Evolutionary conservation across 345 rosid species (phyloP).

Genomic region (Odontarrhena argentea): DNA sequence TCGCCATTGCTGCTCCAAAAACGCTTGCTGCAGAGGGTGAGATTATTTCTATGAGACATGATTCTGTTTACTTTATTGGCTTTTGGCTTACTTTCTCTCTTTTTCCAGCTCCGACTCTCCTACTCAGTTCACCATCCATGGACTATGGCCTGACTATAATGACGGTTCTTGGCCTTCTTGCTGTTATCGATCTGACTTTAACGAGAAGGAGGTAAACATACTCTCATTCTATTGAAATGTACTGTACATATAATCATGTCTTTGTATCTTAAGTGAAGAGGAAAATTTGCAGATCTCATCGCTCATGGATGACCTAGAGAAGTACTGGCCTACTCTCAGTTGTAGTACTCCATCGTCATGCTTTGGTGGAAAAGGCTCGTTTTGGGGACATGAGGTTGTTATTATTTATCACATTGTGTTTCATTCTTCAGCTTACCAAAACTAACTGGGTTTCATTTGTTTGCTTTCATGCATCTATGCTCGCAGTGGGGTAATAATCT

Average conservation of each 20-base stretch:
- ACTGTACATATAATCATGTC: not conserved
- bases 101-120: conserved; percentile 64
- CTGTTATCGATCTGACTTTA: conserved; percentile 56
- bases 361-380: conserved; percentile 61
- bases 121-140: conserved; percentile 89
- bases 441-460: conserved; percentile 50
- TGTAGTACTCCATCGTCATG: conserved; percentile 68
- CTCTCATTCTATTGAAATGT: too few relatives aligned
- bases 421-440: not conserved
- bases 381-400: conserved; percentile 93
- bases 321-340: conserved; percentile 80
- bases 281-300: conserved; percentile 55
- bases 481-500: conserved; percentile 88
- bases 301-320: conserved; percentile 55
- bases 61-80: not conserved
- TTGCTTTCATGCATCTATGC: conserved; percentile 39
- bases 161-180: conserved; percentile 96
- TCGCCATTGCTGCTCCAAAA: conserved; percentile 79
- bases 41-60: not conserved
- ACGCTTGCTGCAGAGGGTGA: conserved; percentile 87
- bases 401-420: conserved; percentile 21
- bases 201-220: conserved; percentile 64
- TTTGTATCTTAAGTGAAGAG: conserved; percentile 9
- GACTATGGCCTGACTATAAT: conserved; percentile 95
- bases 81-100: too few relatives aligned